A percentile compares a stretch with the other conserved stretches of the same genome.
Conservation (phyloP, 2,329 filamentous ascomycete genomes). For the Laburnicola sp. region DNA sequence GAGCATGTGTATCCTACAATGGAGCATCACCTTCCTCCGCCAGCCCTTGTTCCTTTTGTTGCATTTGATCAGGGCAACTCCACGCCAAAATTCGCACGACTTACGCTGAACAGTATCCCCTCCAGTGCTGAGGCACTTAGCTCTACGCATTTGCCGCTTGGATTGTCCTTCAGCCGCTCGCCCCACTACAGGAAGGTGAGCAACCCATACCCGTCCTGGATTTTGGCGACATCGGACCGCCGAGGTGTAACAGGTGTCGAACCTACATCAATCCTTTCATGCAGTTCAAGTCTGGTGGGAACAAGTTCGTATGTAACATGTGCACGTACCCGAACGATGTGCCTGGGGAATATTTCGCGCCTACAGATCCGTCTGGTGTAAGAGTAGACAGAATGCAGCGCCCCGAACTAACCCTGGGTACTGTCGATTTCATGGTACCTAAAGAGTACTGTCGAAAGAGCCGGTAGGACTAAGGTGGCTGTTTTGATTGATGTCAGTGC, state of each 20-base stretch:
- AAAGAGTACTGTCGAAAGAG: slow-evolving; percentile 98
- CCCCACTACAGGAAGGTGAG: slow-evolving; percentile 80
- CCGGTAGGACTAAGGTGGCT: slow-evolving; percentile 85
- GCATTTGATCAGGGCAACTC: slow-evolving; percentile 96
- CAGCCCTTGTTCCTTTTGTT: slow-evolving; percentile 84
- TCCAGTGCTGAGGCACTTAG: slow-evolving; percentile 76
- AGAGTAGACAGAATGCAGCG: slow-evolving; percentile 86
- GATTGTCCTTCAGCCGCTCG: slow-evolving; percentile 87
- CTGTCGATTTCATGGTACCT: slow-evolving; percentile 93
- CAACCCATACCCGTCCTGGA: slow-evolving; percentile 87
- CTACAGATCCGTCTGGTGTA: slow-evolving; percentile 82
- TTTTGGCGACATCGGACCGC: slow-evolving; percentile 88
- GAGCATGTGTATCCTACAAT: slow-evolving; percentile 92
- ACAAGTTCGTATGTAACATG: slow-evolving; percentile 97
- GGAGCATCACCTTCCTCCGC: slow-evolving; percentile 88
- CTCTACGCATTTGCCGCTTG: slow-evolving; percentile 81
- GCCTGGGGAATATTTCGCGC: slow-evolving; percentile 86
- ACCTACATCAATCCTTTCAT: slow-evolving; percentile 99
- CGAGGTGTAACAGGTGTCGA: slow-evolving; percentile 87
- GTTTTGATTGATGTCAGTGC: slow-evolving; percentile 94
- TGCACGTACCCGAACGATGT: slow-evolving; percentile 98
- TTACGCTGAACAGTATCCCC: slow-evolving; percentile 93
- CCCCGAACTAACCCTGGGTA: slow-evolving; percentile 86
- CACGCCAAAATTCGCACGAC: slow-evolving; percentile 87
- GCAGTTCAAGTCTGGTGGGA: slow-evolving; percentile 91